phyloP scores from a whole-genome alignment of 306 rosid genomes.

The Spatholobus suberectus region DNA sequence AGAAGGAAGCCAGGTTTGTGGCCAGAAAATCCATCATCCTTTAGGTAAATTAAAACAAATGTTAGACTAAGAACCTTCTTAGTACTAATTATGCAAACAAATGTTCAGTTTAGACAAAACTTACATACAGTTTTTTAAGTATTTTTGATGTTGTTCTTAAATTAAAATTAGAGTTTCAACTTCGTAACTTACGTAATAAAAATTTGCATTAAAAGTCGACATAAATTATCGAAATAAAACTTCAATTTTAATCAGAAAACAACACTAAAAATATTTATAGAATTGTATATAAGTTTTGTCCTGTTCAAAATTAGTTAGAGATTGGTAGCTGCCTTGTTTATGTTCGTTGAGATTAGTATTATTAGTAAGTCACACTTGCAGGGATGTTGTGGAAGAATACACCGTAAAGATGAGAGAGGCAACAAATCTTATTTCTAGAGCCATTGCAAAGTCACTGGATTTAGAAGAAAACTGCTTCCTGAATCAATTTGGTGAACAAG shows the following conservation, averaged over 20 bases:
- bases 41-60: slow-evolving; percentile 41
- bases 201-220: no score
- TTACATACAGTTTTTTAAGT: no score
- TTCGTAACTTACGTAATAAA: no score
- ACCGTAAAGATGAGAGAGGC: slow-evolving; percentile 25
- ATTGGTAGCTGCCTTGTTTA: neutral
- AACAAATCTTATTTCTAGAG: slow-evolving; percentile 42
- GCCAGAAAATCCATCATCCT: slow-evolving; percentile 47
- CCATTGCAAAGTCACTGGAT: slow-evolving; percentile 49
- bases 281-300: no score
- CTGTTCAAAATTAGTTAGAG: neutral
- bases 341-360: neutral
- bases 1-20: slow-evolving; percentile 33
- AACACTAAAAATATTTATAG: no score
- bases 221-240: no score
- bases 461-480: slow-evolving; percentile 50
- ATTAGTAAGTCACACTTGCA: slow-evolving; percentile 6
- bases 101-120: neutral
- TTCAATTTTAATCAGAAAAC: no score
- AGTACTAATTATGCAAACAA: neutral
- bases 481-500: slow-evolving; percentile 50
- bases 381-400: slow-evolving; percentile 48
- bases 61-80: neutral
- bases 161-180: no score
- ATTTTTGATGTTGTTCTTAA: no score